These are phyloP conservation scores for Dioscorea cayenensis DNA, from an alignment of 116 monocot species.

Conservation along the genomic window DNA sequence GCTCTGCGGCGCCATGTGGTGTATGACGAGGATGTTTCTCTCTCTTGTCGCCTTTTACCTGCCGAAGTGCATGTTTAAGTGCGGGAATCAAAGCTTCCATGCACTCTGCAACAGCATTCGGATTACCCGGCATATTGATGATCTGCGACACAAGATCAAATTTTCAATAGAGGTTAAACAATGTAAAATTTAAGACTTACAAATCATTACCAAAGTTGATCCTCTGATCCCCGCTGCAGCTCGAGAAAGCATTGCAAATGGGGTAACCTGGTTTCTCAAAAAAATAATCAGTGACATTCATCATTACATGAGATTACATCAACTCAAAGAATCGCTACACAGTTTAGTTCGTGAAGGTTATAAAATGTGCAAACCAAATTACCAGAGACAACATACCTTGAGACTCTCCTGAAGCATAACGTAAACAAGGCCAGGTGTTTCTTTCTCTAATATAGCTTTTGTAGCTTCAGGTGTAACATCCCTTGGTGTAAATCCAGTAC, in stretches of 20 bases:
- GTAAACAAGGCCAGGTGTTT: conserved; percentile 68
- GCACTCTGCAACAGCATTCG: conserved; percentile 89
- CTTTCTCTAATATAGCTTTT: conserved; percentile 67
- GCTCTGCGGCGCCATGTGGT: conserved; percentile 54
- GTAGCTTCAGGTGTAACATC: conserved; percentile 98
- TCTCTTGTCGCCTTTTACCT: conserved; percentile 88
- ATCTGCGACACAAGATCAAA: conserved; percentile 31
- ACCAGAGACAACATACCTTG: conserved; percentile 37
- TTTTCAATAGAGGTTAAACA: background rate
- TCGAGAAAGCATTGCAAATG: conserved; percentile 87
- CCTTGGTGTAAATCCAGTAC: conserved; percentile 93
- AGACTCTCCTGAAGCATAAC: conserved; percentile 93
- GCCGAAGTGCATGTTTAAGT: conserved; percentile 80
- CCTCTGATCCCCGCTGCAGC: conserved; percentile 87
- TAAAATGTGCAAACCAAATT: background rate
- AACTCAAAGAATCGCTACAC: too few relatives aligned
- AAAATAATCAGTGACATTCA: background rate
- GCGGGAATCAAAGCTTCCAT: conserved; percentile 81
- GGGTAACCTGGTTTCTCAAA: conserved; percentile 60
- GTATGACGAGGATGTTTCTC: conserved; percentile 95
- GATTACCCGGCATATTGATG: conserved; percentile 97
- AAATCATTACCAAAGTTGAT: conserved; percentile 66
- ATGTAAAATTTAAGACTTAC: background rate
- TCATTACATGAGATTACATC: too few relatives aligned
- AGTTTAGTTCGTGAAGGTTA: background rate